Base-by-base conservation (phyloP, 2,329 filamentous ascomycete genomes). In the Pyrenochaeta sp. region DNA sequence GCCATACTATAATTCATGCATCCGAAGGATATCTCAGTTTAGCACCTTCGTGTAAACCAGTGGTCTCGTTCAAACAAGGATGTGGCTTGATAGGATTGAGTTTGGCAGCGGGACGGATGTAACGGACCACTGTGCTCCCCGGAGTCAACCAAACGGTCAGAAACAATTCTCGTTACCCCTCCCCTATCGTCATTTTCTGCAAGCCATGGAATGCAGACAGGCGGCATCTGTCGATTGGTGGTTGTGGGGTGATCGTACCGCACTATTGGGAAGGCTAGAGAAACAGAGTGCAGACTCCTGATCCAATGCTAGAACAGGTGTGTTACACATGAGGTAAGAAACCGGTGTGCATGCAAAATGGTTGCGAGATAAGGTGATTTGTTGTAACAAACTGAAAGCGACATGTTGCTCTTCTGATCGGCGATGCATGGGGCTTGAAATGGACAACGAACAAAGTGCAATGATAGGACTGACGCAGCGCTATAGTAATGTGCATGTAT, bases 261-360 rank as follows among this genome's bases (percentile, higher is more conserved):
- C 45, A 29, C 7, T 4, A 30, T 27, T 14, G 11, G 20, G 45
- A 48, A 23, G 11, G 45, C 18, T 30, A 23, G 21, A 14, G 32
- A 47, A 40, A 12, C 23, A 9, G 23, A 27, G n/a, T 27, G 23
- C 23, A 27, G 4, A 27, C 23, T 27, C 4, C 23, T 18, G 30
- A 9, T 32, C 27, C 47, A 45, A 55, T 42, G 43, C 21, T 31
- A 37, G 48, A 20, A 18, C 21, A 39, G 35, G 18, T 23, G 14
- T 23, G 50, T 60, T 42, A 35, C 53, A 55, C 48, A 39, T 39
- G 36, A 23, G 36, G 29, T 33, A 23, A n/a, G 21, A 46, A 37
- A 46, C 44, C 33, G 44, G 44, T 46, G 32, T 37, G 33, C 20
- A 27, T 30, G 32, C 14, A n/a, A 15, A 17, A 23, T 36, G 20